phyloP scores from a whole-genome alignment of 2,329 filamentous ascomycete species.

The Botrytis sinoallii region DNA sequence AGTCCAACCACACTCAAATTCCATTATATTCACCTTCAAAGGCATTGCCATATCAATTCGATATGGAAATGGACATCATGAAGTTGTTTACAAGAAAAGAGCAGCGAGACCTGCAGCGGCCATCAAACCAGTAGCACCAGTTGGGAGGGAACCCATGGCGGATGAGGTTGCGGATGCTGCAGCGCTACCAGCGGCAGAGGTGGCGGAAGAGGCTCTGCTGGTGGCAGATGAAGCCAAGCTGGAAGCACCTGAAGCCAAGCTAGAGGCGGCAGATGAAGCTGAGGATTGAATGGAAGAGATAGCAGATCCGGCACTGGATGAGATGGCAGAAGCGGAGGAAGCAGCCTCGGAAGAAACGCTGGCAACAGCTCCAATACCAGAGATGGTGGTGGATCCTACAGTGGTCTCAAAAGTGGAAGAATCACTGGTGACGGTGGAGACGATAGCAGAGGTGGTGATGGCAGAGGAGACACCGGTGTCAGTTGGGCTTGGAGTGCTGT shows the following conservation, averaged over 20 bases:
- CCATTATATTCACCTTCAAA: slow-evolving; percentile 19
- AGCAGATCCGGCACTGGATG: slow-evolving; percentile 28
- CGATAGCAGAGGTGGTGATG: slow-evolving; percentile 23
- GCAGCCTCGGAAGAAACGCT: slow-evolving; percentile 24
- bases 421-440: slow-evolving; percentile 23
- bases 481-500: slow-evolving; percentile 16
- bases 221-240: slow-evolving; percentile 15
- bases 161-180: slow-evolving; percentile 6
- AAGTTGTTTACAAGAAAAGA: slow-evolving; percentile 34
- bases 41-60: slow-evolving; percentile 20
- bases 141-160: slow-evolving; percentile 13
- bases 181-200: slow-evolving; percentile 21
- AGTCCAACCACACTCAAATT: slow-evolving; percentile 9
- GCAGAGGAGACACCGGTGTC: slow-evolving; percentile 15
- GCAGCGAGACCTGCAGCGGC: slow-evolving; percentile 36
- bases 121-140: slow-evolving; percentile 31
- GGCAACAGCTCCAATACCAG: slow-evolving; percentile 19
- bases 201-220: slow-evolving; percentile 15
- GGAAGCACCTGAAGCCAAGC: slow-evolving; percentile 23
- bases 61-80: slow-evolving; percentile 1
- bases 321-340: slow-evolving; percentile 25
- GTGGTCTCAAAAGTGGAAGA: slow-evolving; percentile 24
- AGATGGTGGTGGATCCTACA: slow-evolving; percentile 28
- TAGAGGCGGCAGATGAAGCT: slow-evolving; percentile 23
- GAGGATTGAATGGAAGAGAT: slow-evolving; percentile 25